A percentile compares a stretch with the other conserved stretches of the same genome.
Conservation (phyloP, 2,329 filamentous ascomycete genomes). For the Colletotrichum cuscutae region DNA sequence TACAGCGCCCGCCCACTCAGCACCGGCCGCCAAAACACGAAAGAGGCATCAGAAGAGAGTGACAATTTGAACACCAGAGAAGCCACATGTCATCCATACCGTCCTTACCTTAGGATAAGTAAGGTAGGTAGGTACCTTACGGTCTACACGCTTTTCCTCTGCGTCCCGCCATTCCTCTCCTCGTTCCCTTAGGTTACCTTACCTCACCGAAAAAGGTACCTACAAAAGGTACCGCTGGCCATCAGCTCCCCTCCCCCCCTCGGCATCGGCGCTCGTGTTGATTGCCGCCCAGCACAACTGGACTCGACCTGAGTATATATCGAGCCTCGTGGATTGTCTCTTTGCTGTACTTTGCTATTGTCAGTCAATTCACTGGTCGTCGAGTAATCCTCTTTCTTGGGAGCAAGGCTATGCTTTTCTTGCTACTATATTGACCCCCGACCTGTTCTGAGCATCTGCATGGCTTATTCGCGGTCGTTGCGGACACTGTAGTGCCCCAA, state of each 20-base stretch:
- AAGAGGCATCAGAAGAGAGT: slow-evolving; percentile 5
- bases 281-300: slow-evolving; percentile 11
- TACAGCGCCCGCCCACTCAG: background rate
- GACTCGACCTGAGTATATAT: background rate
- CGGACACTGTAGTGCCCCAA: background rate
- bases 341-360: slow-evolving; percentile 26
- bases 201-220: slow-evolving; percentile 24
- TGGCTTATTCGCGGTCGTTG: slow-evolving; percentile 15
- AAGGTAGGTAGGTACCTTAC: no score
- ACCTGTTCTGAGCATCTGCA: slow-evolving; percentile 9
- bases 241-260: background rate
- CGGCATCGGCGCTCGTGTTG: slow-evolving; percentile 12
- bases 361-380: background rate
- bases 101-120: no score
- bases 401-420: background rate
- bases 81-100: background rate
- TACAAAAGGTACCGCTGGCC: slow-evolving; percentile 3
- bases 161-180: background rate
- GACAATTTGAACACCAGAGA: background rate
- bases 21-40: background rate
- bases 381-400: background rate
- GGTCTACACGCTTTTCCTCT: slow-evolving; percentile 9
- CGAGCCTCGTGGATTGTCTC: slow-evolving; percentile 8
- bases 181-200: background rate
- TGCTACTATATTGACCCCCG: background rate